Conservation (phyloP, 208 protist species). For the Trypanosoma congolense region DNA sequence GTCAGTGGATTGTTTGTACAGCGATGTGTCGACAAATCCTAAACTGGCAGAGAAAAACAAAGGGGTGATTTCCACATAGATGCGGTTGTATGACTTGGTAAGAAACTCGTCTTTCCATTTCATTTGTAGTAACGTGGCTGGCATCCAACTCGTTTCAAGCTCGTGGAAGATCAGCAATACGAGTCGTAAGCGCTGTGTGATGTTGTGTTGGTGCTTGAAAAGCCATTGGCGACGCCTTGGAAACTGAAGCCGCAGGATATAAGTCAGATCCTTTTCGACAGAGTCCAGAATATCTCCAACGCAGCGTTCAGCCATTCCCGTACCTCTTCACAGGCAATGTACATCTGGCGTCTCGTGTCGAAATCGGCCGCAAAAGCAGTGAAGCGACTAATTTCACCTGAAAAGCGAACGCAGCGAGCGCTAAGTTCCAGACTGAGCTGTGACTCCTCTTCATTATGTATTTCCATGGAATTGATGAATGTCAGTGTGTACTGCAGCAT, state of each 20-base stretch:
- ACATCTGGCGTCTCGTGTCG: constrained; percentile 56
- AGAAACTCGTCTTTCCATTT: constrained; percentile 75
- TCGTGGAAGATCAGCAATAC: constrained; percentile 70
- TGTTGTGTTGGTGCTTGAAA: constrained; percentile 33
- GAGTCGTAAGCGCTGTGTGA: constrained; percentile 48
- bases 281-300: constrained; percentile 40
- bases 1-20: constrained; percentile 47
- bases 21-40: constrained; percentile 73
- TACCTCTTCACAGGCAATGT: constrained; percentile 53
- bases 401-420: constrained; percentile 63
- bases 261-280: constrained; percentile 40
- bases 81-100: constrained; percentile 44
- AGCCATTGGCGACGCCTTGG: constrained; percentile 55
- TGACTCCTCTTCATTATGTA: constrained; percentile 48
- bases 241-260: constrained; percentile 37
- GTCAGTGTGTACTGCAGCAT: constrained; percentile 82
- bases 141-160: constrained; percentile 76
- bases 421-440: constrained; percentile 53
- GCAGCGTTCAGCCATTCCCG: constrained; percentile 38
- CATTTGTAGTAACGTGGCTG: constrained; percentile 55
- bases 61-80: constrained; percentile 53
- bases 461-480: constrained; percentile 53
- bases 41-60: constrained; percentile 52
- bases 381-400: constrained; percentile 68
- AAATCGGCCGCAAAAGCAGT: constrained; percentile 60